Base-by-base conservation (phyloP, 1,139 yeast genomes). In the Yamadazyma mexicana region DNA sequence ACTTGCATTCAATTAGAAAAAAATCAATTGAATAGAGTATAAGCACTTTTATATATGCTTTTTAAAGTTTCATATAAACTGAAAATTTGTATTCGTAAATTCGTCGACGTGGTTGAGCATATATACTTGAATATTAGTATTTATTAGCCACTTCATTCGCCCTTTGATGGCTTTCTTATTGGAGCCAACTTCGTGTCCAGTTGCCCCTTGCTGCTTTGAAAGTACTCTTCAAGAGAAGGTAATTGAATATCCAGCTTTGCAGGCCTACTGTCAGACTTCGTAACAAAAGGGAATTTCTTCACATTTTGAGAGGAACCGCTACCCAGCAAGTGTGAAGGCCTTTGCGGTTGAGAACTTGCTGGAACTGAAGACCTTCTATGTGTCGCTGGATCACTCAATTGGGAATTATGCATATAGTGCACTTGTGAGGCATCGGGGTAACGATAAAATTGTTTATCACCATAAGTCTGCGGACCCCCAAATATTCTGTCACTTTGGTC, bases 391-490 rank as follows among this genome's bases (percentile, higher is more conserved):
- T 16, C 23, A 15, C 23, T 22, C 29, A 33, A 17, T 7, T 32
- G 28, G 11, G 33, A 14, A 6, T 20, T 17, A 8, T 33, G 28
- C 35, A 35, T 34, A 27, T 49, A 42, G 34, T 57, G 54, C 34
- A 59, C 46, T 45, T 54, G 57, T n/a, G 64, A 56, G 15, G 45
- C 34, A 6, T 46, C 47, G 1, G 64, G 64, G 34, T 60, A 60
- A 38, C 51, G 56, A 39, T 55, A 59, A 37, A 59, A 59, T 11
- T 49, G 52, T 25, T 47, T 45, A 4, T 15, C 31, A 28, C 40
- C 49, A 8, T 31, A 37, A n/a, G 40, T 34, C 10, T 30, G 31
- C 10, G 22, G 30, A 6, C 32, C 35, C 17, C 56, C 58, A 39
- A 53, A 51, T 6, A 52, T 45, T 26, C 56, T 41, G 26, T 46